phyloP scores from a whole-genome alignment of 2,329 filamentous ascomycete species.

The Gremmenia infestans region DNA sequence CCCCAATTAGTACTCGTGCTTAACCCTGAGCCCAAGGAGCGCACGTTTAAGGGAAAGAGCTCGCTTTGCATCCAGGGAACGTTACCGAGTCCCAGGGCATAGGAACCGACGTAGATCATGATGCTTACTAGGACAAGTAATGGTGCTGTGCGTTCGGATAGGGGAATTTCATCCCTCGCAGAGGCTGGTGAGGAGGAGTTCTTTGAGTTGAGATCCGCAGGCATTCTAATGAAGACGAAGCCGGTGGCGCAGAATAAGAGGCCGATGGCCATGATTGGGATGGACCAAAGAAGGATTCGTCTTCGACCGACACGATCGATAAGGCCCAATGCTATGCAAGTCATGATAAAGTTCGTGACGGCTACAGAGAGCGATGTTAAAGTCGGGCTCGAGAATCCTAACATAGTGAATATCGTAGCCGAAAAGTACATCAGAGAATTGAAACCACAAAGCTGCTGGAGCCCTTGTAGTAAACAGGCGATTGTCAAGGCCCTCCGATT shows the following conservation, averaged over 20 bases:
- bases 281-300: conserved; percentile 73
- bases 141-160: conserved; percentile 36
- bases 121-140: conserved; percentile 66
- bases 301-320: conserved; percentile 78
- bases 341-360: conserved; percentile 77
- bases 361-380: conserved; percentile 77
- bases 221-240: conserved; percentile 54
- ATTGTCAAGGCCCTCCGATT: conserved; percentile 75
- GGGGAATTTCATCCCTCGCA: conserved; percentile 17
- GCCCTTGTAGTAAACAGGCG: conserved; percentile 77
- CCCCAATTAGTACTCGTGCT: conserved; percentile 83
- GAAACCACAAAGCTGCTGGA: conserved; percentile 87
- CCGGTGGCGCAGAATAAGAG: conserved; percentile 66
- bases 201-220: conserved; percentile 20
- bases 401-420: conserved; percentile 71
- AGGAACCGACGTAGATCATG: conserved; percentile 78
- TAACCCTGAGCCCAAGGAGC: conserved; percentile 66
- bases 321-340: conserved; percentile 65
- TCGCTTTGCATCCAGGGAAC: conserved; percentile 97
- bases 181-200: conserved; percentile 25
- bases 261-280: conserved; percentile 77
- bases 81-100: conserved; percentile 82
- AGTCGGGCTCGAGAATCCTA: conserved; percentile 75
- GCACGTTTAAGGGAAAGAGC: conserved; percentile 74
- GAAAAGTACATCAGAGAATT: conserved; percentile 94